These are phyloP conservation scores for Penicillium sp. DNA, from an alignment of 2,329 filamentous ascomycete species.

Conservation along the genomic window DNA sequence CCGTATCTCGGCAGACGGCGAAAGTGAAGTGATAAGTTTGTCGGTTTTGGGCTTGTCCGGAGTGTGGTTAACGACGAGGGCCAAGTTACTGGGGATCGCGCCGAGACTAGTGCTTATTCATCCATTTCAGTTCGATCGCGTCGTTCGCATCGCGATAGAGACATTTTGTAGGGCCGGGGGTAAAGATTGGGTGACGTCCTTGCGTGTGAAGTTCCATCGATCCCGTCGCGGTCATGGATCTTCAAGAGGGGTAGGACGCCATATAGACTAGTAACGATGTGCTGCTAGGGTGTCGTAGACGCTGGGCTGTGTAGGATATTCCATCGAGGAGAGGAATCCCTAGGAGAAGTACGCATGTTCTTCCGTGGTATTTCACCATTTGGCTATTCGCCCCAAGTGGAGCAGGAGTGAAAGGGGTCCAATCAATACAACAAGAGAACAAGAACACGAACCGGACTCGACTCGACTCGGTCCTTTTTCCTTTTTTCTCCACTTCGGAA, in stretches of 20 bases:
- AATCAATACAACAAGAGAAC: no score
- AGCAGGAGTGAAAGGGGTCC: not conserved
- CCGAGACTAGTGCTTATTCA: slow-evolving; percentile 20
- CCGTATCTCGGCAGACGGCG: slow-evolving; percentile 19
- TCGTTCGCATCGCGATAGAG: slow-evolving; percentile 21
- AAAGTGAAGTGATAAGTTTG: slow-evolving; percentile 25
- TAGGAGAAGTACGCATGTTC: slow-evolving; percentile 15
- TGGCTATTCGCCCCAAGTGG: not conserved
- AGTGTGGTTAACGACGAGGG: slow-evolving; percentile 22
- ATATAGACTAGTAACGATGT: slow-evolving; percentile 21
- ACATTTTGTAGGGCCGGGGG: slow-evolving; percentile 14
- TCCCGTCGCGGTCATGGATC: slow-evolving; percentile 19
- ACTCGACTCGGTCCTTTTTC: not conserved
- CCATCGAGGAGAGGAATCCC: slow-evolving; percentile 14
- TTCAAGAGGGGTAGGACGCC: slow-evolving; percentile 17
- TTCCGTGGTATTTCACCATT: no score
- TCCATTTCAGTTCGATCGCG: slow-evolving; percentile 25
- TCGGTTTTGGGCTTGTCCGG: slow-evolving; percentile 20
- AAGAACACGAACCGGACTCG: no score
- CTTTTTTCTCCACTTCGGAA: not conserved
- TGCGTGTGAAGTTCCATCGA: slow-evolving; percentile 18
- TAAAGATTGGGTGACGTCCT: slow-evolving; percentile 18
- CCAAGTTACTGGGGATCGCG: slow-evolving; percentile 21
- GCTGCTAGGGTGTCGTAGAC: slow-evolving; percentile 18
- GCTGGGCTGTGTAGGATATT: slow-evolving; percentile 18